Conservation (phyloP, 768 basidiomycete species). For the Rhizopogon salebrosus region DNA sequence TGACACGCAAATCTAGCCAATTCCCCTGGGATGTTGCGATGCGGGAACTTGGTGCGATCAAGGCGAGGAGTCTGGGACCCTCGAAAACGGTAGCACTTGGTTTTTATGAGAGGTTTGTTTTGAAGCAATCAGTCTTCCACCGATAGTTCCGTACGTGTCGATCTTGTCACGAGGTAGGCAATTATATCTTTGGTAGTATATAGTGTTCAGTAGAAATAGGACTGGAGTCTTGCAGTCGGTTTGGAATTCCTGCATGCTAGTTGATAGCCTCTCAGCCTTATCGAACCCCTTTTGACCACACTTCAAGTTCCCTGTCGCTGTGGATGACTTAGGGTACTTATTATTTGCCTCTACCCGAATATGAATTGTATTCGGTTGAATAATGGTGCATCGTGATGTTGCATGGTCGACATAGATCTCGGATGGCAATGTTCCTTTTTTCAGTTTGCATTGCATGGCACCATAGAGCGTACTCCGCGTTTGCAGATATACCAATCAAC, state of each 20-base stretch:
- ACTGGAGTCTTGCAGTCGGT: neutral
- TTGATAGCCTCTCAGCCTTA: too few species aligned
- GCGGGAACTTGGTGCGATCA: slow-evolving; percentile 48
- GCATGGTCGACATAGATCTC: too few species aligned
- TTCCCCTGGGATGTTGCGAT: slow-evolving; percentile 56
- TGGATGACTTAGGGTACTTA: too few species aligned
- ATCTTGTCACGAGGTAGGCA: neutral
- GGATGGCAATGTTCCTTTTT: too few species aligned
- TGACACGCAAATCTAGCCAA: slow-evolving; percentile 16
- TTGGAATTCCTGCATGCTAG: neutral
- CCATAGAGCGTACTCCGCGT: too few species aligned
- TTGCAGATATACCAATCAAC: too few species aligned
- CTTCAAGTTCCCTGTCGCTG: too few species aligned
- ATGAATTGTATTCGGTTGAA: too few species aligned
- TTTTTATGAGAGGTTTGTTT: slow-evolving; percentile 40
- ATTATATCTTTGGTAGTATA: neutral
- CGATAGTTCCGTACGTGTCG: neutral
- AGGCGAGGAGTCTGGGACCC: slow-evolving; percentile 37
- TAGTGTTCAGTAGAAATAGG: neutral
- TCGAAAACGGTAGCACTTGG: slow-evolving; percentile 34
- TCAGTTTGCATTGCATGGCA: too few species aligned
- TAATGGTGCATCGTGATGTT: too few species aligned
- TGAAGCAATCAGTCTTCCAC: slow-evolving; percentile 19
- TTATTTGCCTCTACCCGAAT: too few species aligned
- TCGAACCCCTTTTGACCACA: too few species aligned